These are phyloP conservation scores for Cytospora schulzeri DNA, from an alignment of 2,329 filamentous ascomycete genomes.

Conservation along the genomic window DNA sequence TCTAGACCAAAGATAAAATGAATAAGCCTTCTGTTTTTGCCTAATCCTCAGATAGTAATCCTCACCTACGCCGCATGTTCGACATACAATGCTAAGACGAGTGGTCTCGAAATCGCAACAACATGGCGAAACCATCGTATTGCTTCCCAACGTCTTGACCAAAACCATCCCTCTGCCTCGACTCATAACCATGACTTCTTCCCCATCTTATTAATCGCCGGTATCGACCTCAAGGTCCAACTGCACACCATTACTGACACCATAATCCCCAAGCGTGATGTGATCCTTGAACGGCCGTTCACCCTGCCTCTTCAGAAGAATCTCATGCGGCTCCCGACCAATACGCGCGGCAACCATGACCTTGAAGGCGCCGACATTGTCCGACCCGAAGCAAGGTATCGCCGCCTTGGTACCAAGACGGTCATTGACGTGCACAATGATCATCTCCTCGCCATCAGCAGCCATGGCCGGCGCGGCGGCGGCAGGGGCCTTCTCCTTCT, in stretches of 20 bases:
- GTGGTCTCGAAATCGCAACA: background rate
- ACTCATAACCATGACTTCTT: background rate
- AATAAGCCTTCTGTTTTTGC: background rate
- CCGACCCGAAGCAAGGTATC: conserved; percentile 84
- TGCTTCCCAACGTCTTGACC: background rate
- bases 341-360: conserved; percentile 88
- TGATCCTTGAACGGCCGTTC: conserved; percentile 93
- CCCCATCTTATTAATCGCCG: conserved; percentile 48
- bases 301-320: conserved; percentile 87
- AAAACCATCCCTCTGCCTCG: no score
- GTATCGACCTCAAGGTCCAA: conserved; percentile 65
- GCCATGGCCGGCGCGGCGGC: conserved; percentile 32
- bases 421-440: conserved; percentile 92
- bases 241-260: conserved; percentile 86
- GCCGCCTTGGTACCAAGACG: conserved; percentile 93
- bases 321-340: conserved; percentile 86
- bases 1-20: background rate
- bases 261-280: conserved; percentile 86
- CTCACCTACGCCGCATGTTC: background rate
- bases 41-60: background rate
- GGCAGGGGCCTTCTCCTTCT: conserved; percentile 38
- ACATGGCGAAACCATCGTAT: background rate
- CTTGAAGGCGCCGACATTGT: conserved; percentile 86
- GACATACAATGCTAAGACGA: background rate
- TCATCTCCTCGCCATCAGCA: conserved; percentile 71